These are phyloP conservation scores for Saccharomyces hybrid DNA, from an alignment of 1,139 yeast species.

Conservation along the genomic window DNA sequence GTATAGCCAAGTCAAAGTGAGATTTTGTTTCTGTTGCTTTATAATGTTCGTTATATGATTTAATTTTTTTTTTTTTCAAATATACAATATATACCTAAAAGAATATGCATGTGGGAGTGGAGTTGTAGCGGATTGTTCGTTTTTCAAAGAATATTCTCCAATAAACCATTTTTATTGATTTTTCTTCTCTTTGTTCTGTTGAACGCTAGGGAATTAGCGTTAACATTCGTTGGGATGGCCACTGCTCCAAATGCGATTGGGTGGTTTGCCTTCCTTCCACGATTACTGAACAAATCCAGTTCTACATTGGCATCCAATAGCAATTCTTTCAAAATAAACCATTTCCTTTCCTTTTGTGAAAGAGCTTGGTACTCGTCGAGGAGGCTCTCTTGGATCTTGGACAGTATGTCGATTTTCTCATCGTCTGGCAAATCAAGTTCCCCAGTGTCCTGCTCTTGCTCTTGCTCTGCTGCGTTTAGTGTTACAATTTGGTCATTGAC, in stretches of 20 bases:
- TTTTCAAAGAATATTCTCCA: background rate
- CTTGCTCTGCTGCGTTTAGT: slow-evolving; percentile 2
- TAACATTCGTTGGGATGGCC: slow-evolving; percentile 7
- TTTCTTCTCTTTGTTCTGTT: slow-evolving; percentile 8
- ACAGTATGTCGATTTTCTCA: slow-evolving; percentile 20
- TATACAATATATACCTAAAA: background rate
- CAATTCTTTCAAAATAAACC: slow-evolving; percentile 29
- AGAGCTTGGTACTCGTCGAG: slow-evolving; percentile 15
- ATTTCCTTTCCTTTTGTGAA: slow-evolving; percentile 23
- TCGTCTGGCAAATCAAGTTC: slow-evolving; percentile 8
- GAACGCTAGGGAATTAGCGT: slow-evolving; percentile 13
- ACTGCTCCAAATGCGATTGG: slow-evolving; percentile 13
- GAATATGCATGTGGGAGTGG: background rate
- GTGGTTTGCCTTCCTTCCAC: slow-evolving; percentile 9
- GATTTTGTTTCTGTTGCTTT: background rate
- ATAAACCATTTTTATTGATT: background rate
- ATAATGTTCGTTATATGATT: background rate
- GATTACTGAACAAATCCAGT: slow-evolving; percentile 25
- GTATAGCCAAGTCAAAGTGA: background rate
- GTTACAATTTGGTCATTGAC: slow-evolving; percentile 5
- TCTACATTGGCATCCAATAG: slow-evolving; percentile 29
- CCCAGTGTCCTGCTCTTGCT: background rate
- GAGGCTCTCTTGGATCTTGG: slow-evolving; percentile 19
- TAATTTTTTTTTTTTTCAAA: background rate
- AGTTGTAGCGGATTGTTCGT: background rate